Evolutionary conservation across 139 green algal species (phyloP), one percentile per base, ranked within the genome.

Genomic region (Chlorella sp.): DNA sequence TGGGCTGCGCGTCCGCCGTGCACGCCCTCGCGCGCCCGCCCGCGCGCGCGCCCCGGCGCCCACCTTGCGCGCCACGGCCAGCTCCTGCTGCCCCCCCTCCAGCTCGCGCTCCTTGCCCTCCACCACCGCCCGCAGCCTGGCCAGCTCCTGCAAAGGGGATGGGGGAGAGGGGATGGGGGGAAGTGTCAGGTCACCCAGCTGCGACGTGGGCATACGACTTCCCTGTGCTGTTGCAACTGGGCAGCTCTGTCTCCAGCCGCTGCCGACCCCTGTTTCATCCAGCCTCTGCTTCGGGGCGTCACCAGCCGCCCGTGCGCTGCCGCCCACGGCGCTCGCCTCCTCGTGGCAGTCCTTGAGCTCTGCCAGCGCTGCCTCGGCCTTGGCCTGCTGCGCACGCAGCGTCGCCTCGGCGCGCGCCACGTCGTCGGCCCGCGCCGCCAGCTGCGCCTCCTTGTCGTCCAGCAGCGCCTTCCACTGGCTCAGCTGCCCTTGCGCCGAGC

Each of bases 401-500:
- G 68, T 58, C 42, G 33, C 60, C 55, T 77, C 71, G 41, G 68
- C 29, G 41, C 62, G 56, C 17, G 45, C 27, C 21, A 68, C 29
- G 25, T 64, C 50, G 19, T 51, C 53, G 25, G 68, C 56, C 71
- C 66, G 69, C 53, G 23, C 42, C 41, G 43, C 71, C 56, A 77
- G 56, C 11, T 58, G 71, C 19, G 29, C 25, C 56, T 77, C 71
- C 56, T 77, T 77, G 15, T 77, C 71, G 14, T 77, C 71, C 5
- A 51, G 56, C 31, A 77, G 41, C 17, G 58, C 45, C 56, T 68
- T 68, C 71, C 71, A 77, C 56, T 77, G 71, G 19, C 42, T 12
- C 41, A 77, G 71, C 71, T 77, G 71, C 42, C 42, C 38, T 31
- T 77, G 71, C 56, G 68, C 71, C 8, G 56, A 69, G 42, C 58